Conservation (phyloP, 2,329 filamentous ascomycete species). For the Byssoonygena ceratinophila region DNA sequence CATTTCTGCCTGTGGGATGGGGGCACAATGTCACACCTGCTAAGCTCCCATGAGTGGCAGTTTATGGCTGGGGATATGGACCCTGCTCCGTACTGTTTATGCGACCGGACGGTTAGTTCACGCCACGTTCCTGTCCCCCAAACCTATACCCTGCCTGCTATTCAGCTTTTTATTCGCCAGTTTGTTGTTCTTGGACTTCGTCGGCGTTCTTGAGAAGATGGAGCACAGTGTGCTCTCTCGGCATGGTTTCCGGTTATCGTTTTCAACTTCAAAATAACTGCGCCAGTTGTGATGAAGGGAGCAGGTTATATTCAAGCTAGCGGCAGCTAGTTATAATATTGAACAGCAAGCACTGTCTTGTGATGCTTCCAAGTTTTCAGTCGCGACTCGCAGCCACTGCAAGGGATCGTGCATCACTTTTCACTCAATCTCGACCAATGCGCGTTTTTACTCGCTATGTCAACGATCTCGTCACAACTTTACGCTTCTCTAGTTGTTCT, state of each 20-base stretch:
- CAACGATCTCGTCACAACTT: constrained; percentile 5
- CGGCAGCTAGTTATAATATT: too few species aligned
- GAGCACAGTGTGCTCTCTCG: too few species aligned
- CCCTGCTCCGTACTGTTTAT: neutral
- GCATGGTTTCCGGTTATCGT: too few species aligned
- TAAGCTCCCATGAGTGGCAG: too few species aligned
- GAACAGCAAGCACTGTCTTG: neutral
- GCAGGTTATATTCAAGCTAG: too few species aligned
- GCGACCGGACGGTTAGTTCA: constrained; percentile 6
- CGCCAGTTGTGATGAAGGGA: too few species aligned
- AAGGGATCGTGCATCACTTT: neutral
- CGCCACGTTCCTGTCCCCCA: constrained; percentile 4
- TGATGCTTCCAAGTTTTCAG: neutral
- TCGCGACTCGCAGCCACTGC: constrained; percentile 6
- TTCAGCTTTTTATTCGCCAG: neutral
- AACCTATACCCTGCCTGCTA: neutral
- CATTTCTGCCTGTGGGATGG: too few species aligned
- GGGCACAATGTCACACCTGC: neutral
- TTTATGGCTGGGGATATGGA: too few species aligned
- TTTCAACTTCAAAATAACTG: too few species aligned
- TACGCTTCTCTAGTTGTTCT: neutral
- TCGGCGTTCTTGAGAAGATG: too few species aligned
- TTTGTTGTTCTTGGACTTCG: neutral
- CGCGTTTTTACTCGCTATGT: neutral
- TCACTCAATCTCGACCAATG: neutral